Percentiles rank a stretch among this genome's conserved stretches.
Evolutionary conservation across 345 rosid species (phyloP).

Genomic region (Cardamine chenopodiifolia): DNA sequence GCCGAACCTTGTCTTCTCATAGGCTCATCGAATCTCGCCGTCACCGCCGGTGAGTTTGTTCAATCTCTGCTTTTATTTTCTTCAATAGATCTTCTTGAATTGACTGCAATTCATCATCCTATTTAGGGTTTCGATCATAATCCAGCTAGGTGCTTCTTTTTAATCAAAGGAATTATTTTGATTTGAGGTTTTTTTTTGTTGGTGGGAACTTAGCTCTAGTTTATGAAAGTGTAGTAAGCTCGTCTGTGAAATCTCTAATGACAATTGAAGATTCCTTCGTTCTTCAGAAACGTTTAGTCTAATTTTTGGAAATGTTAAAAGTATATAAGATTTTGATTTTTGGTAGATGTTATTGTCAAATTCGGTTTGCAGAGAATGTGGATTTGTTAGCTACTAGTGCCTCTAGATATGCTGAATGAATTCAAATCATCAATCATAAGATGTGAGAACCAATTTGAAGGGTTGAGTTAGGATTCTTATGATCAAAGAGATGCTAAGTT

Average conservation of each 20-base stretch:
- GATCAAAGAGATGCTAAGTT: background rate
- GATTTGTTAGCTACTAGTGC: background rate
- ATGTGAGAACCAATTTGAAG: conserved; percentile 16
- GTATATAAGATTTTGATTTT: background rate
- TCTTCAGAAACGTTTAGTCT: background rate
- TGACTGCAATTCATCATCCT: background rate
- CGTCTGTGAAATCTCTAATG: background rate
- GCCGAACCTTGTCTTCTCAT: conserved; percentile 4
- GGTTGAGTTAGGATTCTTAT: background rate
- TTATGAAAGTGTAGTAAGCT: conserved; percentile 2
- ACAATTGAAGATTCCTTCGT: conserved; percentile 2
- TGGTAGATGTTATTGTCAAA: background rate
- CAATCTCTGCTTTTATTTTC: background rate
- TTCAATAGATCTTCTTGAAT: background rate
- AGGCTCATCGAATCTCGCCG: conserved; percentile 31
- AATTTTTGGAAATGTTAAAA: background rate
- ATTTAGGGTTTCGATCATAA: conserved; percentile 38
- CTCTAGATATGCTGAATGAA: conserved; percentile 8
- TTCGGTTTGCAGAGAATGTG: background rate
- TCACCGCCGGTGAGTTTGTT: conserved; percentile 32
- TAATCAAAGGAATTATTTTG: background rate
- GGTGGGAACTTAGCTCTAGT: conserved; percentile 16
- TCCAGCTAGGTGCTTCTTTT: conserved; percentile 17
- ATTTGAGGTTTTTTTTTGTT: background rate
- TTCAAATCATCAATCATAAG: background rate